Evolutionary conservation across 2,329 filamentous ascomycete genomes (phyloP).

Genomic region (Fusarium succisae): DNA sequence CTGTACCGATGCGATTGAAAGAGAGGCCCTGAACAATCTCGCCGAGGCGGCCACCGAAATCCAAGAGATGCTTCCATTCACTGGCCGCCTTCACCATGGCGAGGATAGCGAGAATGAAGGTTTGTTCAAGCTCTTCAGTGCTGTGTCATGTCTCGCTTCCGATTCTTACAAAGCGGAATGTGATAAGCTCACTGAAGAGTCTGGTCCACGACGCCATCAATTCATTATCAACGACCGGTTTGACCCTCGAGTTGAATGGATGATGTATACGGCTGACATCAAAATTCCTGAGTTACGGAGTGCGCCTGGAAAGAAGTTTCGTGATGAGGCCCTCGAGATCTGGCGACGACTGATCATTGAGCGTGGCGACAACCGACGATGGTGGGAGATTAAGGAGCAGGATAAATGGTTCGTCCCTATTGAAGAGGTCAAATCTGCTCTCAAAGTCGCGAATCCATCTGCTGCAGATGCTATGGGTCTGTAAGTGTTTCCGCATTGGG

Average conservation of each 20-base stretch:
- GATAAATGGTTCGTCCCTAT: neutral
- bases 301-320: neutral
- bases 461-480: neutral
- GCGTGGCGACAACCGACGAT: neutral
- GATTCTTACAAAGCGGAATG: neutral
- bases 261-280: neutral
- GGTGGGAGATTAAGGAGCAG: constrained; percentile 3
- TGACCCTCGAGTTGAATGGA: constrained; percentile 20
- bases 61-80: neutral
- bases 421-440: neutral
- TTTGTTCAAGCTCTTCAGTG: neutral
- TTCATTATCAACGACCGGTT: neutral
- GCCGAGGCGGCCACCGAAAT: neutral
- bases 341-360: neutral
- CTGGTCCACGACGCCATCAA: neutral
- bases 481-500: neutral
- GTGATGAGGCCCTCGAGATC: neutral
- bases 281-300: neutral
- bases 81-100: rapidly evolving
- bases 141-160: neutral
- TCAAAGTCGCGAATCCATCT: neutral
- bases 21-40: neutral
- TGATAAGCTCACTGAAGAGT: neutral
- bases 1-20: neutral
- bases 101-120: neutral